Base-by-base conservation (phyloP, 108 stramenopile species). In the Thalassiosira profunda region DNA sequence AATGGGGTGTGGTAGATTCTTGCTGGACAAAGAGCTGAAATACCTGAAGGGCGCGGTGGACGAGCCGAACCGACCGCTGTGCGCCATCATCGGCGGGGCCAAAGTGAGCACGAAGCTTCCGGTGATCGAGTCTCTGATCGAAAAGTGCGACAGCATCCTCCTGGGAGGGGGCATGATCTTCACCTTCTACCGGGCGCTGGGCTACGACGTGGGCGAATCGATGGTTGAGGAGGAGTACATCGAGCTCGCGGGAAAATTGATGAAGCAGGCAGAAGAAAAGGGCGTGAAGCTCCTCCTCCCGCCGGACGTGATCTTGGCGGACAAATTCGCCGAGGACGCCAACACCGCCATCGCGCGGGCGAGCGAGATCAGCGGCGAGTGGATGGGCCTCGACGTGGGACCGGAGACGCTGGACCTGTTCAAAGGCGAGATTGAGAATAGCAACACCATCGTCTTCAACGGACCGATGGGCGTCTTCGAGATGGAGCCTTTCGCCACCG, bases 161-260 rank as follows among this genome's bases (percentile, higher is more conserved):
- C 72, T 99, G 58, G 97, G 99, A 42, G 99, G 99, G 3, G 99
- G 97, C 49, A 98, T 99, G 99, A 97, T 97, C 45, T 99, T 98
- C 79, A 99, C 99, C 23, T 99, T 99, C 74, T 97, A 97, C 73
- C 93, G 92, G 82, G 97, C 96, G n/a, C 59, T 90, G 36, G 97
- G 98, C 4, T 85, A 92, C 46, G 83, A 92, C 65, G 91, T 96
- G 69, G 97, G 98, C 20, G 82, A 79, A 6, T 89, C 86, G 9
- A 53, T 98, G 67, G 72, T 98, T 6, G 99, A 99, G 65, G 93
- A 98, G 33, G 96, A 97, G 51, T 90, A 92, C 73, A 81, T 98
- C 15, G 89, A 96, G 37, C 68, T 98, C 46, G 97, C 98, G 18
- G 72, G 71, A 18, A 79, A 90, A 9, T 70, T 99, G 2, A 82